These are phyloP conservation scores for Eragrostis curvula DNA, from an alignment of 176 grass and related monocot species.

Conservation along the genomic window DNA sequence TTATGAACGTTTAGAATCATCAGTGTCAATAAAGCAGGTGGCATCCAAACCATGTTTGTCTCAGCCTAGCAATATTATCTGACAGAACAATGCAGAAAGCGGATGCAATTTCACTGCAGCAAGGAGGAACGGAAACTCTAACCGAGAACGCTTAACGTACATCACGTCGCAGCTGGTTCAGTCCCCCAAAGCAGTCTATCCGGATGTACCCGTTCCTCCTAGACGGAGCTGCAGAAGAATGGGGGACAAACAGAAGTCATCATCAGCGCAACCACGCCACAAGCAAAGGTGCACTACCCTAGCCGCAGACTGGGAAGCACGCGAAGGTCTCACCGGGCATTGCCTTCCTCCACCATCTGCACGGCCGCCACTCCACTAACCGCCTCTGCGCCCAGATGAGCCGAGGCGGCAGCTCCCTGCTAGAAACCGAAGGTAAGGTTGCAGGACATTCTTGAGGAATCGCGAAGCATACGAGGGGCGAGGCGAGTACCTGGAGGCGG, in stretches of 20 bases:
- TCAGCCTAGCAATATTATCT: not conserved
- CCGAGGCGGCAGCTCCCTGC: slow-evolving; percentile 30
- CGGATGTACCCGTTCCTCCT: slow-evolving; percentile 78
- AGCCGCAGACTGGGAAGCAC: not conserved
- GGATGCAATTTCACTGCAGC: not conserved
- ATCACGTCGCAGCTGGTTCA: slow-evolving; percentile 98
- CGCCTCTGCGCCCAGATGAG: slow-evolving; percentile 67
- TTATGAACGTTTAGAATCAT: not conserved
- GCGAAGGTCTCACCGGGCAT: slow-evolving; percentile 39
- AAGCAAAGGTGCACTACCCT: slow-evolving; percentile 10
- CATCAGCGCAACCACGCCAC: not conserved
- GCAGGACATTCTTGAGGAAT: slow-evolving; percentile 1
- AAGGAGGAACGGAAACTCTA: slow-evolving; percentile 38
- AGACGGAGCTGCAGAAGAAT: slow-evolving; percentile 48
- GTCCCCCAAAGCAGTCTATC: slow-evolving; percentile 90
- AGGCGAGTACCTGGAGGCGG: slow-evolving; percentile 49
- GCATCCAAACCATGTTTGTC: slow-evolving; percentile 4
- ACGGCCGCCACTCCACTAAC: slow-evolving; percentile 68
- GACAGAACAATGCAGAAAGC: not conserved
- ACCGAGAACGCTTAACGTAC: slow-evolving; percentile 59
- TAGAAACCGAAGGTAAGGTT: not conserved
- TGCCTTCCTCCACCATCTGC: slow-evolving; percentile 67
- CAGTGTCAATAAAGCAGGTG: slow-evolving; percentile 4
- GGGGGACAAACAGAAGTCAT: not conserved
- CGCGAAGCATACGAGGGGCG: not conserved